A percentile compares a stretch with the other conserved stretches of the same genome.
phyloP scores from a whole-genome alignment of 768 basidiomycete species.

The Lactifluus volemus region DNA sequence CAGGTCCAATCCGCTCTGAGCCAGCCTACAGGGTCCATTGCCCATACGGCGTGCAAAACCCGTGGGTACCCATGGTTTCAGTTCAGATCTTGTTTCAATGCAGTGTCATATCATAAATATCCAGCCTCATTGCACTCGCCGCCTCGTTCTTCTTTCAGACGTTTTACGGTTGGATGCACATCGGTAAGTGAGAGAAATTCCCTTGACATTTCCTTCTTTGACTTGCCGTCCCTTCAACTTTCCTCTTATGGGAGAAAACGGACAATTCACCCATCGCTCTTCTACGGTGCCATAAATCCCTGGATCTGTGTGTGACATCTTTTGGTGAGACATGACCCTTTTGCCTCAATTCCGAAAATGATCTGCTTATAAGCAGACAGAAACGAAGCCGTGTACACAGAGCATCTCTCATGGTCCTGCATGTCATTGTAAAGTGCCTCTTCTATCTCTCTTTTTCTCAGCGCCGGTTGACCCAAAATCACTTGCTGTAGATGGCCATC shows the following conservation, averaged over 20 bases:
- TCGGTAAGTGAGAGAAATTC: slow-evolving; percentile 17
- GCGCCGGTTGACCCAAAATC: background rate
- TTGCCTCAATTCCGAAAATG: slow-evolving; percentile 18
- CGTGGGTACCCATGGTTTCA: slow-evolving; percentile 19
- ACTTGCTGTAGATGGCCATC: slow-evolving; percentile 19
- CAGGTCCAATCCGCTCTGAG: slow-evolving; percentile 10
- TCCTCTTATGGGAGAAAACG: slow-evolving; percentile 19
- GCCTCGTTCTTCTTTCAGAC: slow-evolving; percentile 18
- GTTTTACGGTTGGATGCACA: slow-evolving; percentile 17
- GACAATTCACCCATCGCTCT: slow-evolving; percentile 19
- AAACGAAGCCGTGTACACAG: slow-evolving; percentile 8
- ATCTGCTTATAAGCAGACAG: slow-evolving; percentile 18
- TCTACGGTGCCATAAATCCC: slow-evolving; percentile 21
- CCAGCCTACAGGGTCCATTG: slow-evolving; percentile 15
- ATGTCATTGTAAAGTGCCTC: slow-evolving; percentile 12
- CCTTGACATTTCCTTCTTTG: slow-evolving; percentile 23
- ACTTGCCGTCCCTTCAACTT: slow-evolving; percentile 19
- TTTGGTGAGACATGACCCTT: slow-evolving; percentile 15
- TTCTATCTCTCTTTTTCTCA: background rate
- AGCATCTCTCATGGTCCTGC: slow-evolving; percentile 12
- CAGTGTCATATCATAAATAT: slow-evolving; percentile 21
- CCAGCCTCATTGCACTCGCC: slow-evolving; percentile 19
- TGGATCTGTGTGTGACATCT: slow-evolving; percentile 21
- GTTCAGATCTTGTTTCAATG: slow-evolving; percentile 18
- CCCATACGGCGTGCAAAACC: slow-evolving; percentile 12